These are phyloP conservation scores for Microbotryum scabiosae DNA, from an alignment of 1,284 basidiomycete species.

Conservation along the genomic window DNA sequence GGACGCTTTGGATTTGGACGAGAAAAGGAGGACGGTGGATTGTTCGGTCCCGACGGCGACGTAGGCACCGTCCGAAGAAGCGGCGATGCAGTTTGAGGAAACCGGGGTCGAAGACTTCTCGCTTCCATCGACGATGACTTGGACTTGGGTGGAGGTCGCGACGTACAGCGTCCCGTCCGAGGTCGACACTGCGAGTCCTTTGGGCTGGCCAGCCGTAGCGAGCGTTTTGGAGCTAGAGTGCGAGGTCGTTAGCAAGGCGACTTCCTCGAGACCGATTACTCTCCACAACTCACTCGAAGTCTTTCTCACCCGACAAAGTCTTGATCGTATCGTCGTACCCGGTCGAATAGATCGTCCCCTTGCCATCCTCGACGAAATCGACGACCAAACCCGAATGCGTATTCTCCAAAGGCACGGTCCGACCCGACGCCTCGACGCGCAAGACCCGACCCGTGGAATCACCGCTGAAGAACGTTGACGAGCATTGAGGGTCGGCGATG, in stretches of 20 bases:
- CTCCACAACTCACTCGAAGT: not conserved
- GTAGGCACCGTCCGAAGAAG: constrained; percentile 3
- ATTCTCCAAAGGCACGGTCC: constrained; percentile 48
- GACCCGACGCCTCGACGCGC: constrained; percentile 37
- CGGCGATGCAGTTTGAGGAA: constrained; percentile 11
- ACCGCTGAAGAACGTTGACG: constrained; percentile 63
- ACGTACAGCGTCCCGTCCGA: constrained; percentile 58
- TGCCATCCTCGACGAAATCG: constrained; percentile 48
- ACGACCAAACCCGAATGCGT: constrained; percentile 65
- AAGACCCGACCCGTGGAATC: constrained; percentile 76
- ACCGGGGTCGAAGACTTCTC: constrained; percentile 49
- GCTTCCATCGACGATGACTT: constrained; percentile 47
- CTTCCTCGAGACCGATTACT: not conserved
- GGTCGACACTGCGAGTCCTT: constrained; percentile 52
- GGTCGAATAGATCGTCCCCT: constrained; percentile 55
- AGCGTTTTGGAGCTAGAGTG: constrained; percentile 35
- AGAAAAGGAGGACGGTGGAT: constrained; percentile 61
- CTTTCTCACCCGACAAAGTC: constrained; percentile 32
- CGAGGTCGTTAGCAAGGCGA: constrained; percentile 17
- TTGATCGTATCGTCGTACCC: constrained; percentile 73
- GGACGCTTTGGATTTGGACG: constrained; percentile 44
- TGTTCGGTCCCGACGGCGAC: constrained; percentile 47
- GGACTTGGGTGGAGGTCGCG: constrained; percentile 57
- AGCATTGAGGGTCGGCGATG: not conserved
- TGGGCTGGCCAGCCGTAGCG: constrained; percentile 59